These are phyloP conservation scores for Orbilia quercus DNA, from an alignment of 2,329 filamentous ascomycete species.

Conservation along the genomic window DNA sequence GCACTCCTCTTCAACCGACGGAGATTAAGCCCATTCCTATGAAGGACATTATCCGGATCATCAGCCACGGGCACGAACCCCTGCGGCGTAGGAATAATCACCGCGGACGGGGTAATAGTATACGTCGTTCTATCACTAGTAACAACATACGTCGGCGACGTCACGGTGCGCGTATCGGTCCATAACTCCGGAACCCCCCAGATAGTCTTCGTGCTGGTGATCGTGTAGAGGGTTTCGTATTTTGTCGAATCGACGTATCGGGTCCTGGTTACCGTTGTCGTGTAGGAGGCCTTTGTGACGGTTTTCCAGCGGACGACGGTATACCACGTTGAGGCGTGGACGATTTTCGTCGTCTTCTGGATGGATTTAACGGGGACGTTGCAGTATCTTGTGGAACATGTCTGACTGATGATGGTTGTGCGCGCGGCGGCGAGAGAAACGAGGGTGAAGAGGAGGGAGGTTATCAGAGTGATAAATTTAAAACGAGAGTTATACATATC, in stretches of 20 bases:
- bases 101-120: constrained; percentile 8
- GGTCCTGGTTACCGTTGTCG: constrained; percentile 1
- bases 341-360: constrained; percentile 14
- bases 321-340: constrained; percentile 11
- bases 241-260: neutral
- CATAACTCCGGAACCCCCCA: too few relatives aligned
- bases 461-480: too few relatives aligned
- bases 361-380: constrained; percentile 9
- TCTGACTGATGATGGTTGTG: constrained; percentile 30
- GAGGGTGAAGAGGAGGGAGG: constrained; percentile 18
- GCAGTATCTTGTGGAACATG: constrained; percentile 34
- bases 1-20: too few relatives aligned
- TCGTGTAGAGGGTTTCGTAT: constrained; percentile 1
- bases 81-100: constrained; percentile 5
- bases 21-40: neutral
- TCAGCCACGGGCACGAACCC: constrained; percentile 28
- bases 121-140: neutral
- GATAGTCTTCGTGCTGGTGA: neutral
- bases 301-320: constrained; percentile 36
- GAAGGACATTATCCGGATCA: constrained; percentile 25
- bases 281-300: constrained; percentile 8
- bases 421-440: constrained; percentile 31
- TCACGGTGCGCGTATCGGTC: too few relatives aligned
- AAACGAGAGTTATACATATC: too few relatives aligned
- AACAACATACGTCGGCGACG: neutral